phyloP scores from a whole-genome alignment of 2,329 filamentous ascomycete genomes.

The Diplodia intermedia region DNA sequence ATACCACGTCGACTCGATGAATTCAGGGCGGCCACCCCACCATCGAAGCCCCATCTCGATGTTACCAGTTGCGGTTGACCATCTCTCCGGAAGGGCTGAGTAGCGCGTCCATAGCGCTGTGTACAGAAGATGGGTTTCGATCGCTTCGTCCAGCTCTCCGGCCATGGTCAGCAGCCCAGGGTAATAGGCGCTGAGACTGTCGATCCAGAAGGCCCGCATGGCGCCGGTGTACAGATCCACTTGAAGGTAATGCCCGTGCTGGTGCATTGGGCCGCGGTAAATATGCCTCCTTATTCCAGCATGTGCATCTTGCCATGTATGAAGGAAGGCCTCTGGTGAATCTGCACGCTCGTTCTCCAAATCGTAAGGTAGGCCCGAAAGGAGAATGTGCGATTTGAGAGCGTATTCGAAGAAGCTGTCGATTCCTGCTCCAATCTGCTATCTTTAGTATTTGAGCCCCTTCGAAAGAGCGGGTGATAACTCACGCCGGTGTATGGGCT shows the following conservation, averaged over 20 bases:
- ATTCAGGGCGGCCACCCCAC: constrained; percentile 96
- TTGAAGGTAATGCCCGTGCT: constrained; percentile 93
- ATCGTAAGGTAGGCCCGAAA: constrained; percentile 70
- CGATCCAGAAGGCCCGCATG: constrained; percentile 89
- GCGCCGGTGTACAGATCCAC: constrained; percentile 88
- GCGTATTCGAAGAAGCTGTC: constrained; percentile 99
- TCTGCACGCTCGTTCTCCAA: constrained; percentile 63
- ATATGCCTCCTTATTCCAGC: constrained; percentile 87
- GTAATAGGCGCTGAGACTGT: constrained; percentile 94
- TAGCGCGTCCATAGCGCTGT: constrained; percentile 95
- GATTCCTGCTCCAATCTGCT: constrained; percentile 84
- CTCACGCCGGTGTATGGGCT: constrained; percentile 77
- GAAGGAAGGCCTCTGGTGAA: constrained; percentile 77
- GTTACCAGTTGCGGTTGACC: constrained; percentile 83
- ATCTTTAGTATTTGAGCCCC: constrained; percentile 26
- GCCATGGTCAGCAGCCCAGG: constrained; percentile 85
- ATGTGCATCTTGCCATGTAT: constrained; percentile 85
- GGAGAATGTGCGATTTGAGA: constrained; percentile 87
- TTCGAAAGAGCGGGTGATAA: constrained; percentile 30
- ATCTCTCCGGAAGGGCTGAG: constrained; percentile 90
- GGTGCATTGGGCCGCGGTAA: constrained; percentile 75
- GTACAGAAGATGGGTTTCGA: constrained; percentile 87
- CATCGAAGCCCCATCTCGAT: constrained; percentile 88
- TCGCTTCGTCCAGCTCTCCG: constrained; percentile 88
- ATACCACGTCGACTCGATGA: constrained; percentile 96